Evolutionary conservation across 2,329 filamentous ascomycete species (phyloP).

Genomic region (Aureobasidium sp.): DNA sequence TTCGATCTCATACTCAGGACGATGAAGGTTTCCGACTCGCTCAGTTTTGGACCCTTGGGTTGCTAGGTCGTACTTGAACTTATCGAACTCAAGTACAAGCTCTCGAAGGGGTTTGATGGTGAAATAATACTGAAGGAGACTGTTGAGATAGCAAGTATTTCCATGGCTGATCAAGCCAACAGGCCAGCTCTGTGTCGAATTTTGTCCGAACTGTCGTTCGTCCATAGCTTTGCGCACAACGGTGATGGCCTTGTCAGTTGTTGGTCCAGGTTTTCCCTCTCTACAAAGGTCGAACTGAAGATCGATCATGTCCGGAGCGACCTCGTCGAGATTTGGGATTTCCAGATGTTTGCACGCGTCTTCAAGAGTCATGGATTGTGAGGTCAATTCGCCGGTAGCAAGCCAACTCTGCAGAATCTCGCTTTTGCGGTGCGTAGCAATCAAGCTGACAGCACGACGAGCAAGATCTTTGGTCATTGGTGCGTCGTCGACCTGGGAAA

Average conservation of each 20-base stretch:
- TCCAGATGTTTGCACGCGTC: conserved; percentile 43
- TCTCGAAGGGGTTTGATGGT: conserved; percentile 75
- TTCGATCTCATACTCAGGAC: conserved; percentile 32
- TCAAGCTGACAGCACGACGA: conserved; percentile 48
- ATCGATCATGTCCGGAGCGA: conserved; percentile 16
- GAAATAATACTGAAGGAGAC: conserved; percentile 90
- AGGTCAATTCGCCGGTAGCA: conserved; percentile 40
- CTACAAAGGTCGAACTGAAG: conserved; percentile 17
- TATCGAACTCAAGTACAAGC: conserved; percentile 68
- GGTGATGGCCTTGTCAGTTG: conserved; percentile 26
- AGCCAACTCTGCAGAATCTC: conserved; percentile 44
- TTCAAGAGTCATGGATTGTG: conserved; percentile 46
- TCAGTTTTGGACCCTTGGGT: conserved; percentile 57
- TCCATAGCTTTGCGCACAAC: conserved; percentile 22
- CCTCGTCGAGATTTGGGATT: conserved; percentile 13
- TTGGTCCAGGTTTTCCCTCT: conserved; percentile 18
- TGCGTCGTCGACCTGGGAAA: conserved; percentile 43
- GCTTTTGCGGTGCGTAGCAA: conserved; percentile 52
- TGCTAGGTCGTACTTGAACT: conserved; percentile 59
- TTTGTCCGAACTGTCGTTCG: conserved; percentile 2
- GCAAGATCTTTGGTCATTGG: conserved; percentile 42
- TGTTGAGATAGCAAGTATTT: conserved; percentile 98
- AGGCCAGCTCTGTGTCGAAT: conserved; percentile 46
- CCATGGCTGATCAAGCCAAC: conserved; percentile 89
- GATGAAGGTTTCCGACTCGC: conserved; percentile 64